Conservation (phyloP, 78 protist genomes). For the Tieghemostelium lacteum region DNA sequence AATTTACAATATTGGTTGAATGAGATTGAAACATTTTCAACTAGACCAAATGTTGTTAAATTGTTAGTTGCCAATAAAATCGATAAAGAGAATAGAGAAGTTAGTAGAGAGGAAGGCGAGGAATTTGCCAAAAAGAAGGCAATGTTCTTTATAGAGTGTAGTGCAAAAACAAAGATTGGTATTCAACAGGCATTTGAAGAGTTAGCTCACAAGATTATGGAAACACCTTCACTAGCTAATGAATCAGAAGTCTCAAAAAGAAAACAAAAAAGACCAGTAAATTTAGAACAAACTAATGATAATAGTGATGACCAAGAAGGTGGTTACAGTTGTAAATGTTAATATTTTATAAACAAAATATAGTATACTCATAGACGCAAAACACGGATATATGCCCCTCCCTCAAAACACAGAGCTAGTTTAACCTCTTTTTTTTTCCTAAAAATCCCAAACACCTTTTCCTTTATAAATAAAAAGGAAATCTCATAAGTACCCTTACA, state of each 20-base stretch:
- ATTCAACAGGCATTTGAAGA: conserved; percentile 89
- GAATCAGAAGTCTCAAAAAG: neutral
- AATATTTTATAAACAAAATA: neutral
- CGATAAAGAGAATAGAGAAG: conserved; percentile 82
- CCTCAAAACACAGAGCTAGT: neutral
- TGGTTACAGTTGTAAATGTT: conserved; percentile 8
- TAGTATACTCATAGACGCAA: neutral
- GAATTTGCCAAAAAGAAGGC: conserved; percentile 85
- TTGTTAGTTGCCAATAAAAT: conserved; percentile 87
- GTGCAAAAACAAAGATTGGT: conserved; percentile 88
- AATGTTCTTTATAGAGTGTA: conserved; percentile 85
- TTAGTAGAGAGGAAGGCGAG: conserved; percentile 84
- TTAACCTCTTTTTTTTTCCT: too few relatives aligned
- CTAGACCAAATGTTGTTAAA: conserved; percentile 38
- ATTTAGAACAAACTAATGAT: neutral
- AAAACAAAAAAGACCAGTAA: neutral
- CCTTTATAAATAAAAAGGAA: neutral
- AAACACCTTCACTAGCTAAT: conserved; percentile 40
- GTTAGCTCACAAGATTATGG: conserved; percentile 80
- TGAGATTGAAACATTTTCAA: conserved; percentile 82
- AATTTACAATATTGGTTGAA: conserved; percentile 82
- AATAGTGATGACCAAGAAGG: conserved; percentile 8
- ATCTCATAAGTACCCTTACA: neutral
- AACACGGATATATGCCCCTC: too few relatives aligned
- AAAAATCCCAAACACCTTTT: neutral